Base-by-base conservation (phyloP, 2,329 filamentous ascomycete species). In the Xylariaceae sp. region DNA sequence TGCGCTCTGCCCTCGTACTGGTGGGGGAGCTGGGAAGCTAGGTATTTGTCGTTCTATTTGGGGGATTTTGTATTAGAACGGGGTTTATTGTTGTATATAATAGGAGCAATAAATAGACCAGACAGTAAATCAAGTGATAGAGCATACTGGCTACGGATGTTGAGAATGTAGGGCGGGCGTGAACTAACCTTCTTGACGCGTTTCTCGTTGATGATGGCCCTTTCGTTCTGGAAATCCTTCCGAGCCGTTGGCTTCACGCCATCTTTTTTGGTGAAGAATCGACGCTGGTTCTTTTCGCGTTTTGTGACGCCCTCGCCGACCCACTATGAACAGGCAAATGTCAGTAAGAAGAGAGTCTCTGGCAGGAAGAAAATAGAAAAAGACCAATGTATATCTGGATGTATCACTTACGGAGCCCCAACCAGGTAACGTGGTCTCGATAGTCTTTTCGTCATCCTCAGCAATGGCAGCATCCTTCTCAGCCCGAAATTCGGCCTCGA, bases 131-230 rank as follows among this genome's bases (percentile, higher is more conserved):
- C 41, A 9, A 9, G 21, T n/a, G 5, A n/a, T 16, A 19, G 15
- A 15, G 34, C 2, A 21, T n/a, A n/a, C n/a, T n/a, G n/a, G n/a
- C n/a, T n/a, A n/a, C n/a, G n/a, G 37, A 22, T 7, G 16, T 5
- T 18, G 3, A 36, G 26, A 44, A 19, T 26, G 39, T n/a, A n/a
- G 21, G 47, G 29, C 34, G 8, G 26, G 22, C 22, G 15, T n/a
- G 3, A 39, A 59, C 74, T 70, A 72, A 88, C 87, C 84, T 96
- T 96, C 73, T 91, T 92, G 55, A 90, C 79, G 19, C 84, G 79
- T 77, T 92, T 95, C 80, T 99, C 90, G 66, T 88, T 96, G 64
- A 99, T 87, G 55, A 97, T 95, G 12, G 96, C 92, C 58, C 83
- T 83, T 49, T 89, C 84, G 57, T 96, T 73, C 72, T 88, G 92